Evolutionary conservation across 1,139 yeast genomes (phyloP), one percentile per base, ranked within the genome.

Genomic region (Cylindricascospora bacillispora): DNA sequence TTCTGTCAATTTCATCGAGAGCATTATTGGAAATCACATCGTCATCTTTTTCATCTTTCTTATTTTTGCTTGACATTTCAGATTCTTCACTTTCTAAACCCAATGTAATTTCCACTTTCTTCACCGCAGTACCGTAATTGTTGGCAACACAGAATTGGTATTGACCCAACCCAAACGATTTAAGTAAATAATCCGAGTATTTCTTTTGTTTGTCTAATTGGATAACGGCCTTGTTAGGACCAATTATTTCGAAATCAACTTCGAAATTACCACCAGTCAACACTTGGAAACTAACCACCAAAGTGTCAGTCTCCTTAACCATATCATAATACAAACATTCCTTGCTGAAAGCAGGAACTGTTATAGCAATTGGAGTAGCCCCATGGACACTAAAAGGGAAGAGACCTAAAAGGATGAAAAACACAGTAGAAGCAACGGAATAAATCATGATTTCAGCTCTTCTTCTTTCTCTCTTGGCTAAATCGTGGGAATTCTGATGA

Each of bases 191-290:
- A 43, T 73, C 81, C 4, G 76, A 77, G 48, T 70, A 76, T 57
- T 76, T 70, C 36, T 65, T 63, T 30, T 56, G 52, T 35, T 63
- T 63, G 41, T 74, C 81, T 24, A 56, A 56, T 43, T 72, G 63
- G 26, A 70, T 61, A 32, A 63, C 62, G 34, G 67, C 67, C 2
- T 74, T 79, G 44, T 64, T 73, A 26, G 82, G 81, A 35, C 67
- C 64, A 34, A 61, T 68, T 40, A 74, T 69, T 34, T 65, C 63
- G 48, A 72, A 74, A 49, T 74, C 80, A 35, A 74, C 67, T 49
- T 74, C 82, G 42, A 73, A 74, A 33, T 74, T 64, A 14, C 82
- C 82, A 35, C 82, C 82, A 31, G 71, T 65, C 44, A 74, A 68
- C 32, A 74, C 60, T 59, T 65, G 67, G 35, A 60, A 62, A 28